These are phyloP conservation scores for Ceratocystis destructans DNA, from an alignment of 2,329 filamentous ascomycete species.

Conservation along the genomic window DNA sequence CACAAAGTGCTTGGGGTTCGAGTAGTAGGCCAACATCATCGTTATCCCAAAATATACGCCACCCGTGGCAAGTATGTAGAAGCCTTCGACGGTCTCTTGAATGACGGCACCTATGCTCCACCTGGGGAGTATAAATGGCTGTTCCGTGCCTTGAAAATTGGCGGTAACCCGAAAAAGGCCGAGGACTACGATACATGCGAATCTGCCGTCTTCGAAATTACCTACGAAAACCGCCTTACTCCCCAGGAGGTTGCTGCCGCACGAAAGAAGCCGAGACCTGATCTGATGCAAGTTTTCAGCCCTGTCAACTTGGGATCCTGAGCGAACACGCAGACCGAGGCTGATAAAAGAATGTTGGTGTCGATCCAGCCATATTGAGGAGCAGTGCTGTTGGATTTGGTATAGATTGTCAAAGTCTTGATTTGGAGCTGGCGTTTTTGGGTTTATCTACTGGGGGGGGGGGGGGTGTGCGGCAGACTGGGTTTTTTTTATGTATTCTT, in stretches of 20 bases:
- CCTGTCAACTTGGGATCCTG: background rate
- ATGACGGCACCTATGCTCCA: constrained; percentile 35
- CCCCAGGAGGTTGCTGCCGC: background rate
- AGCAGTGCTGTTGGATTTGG: background rate
- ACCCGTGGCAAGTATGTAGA: constrained; percentile 22
- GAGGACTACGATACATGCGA: constrained; percentile 36
- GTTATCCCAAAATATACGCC: constrained; percentile 28
- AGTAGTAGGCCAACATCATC: constrained; percentile 32
- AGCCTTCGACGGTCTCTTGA: constrained; percentile 36
- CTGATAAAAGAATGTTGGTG: background rate
- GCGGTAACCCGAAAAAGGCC: constrained; percentile 33
- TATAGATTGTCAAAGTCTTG: too few relatives aligned
- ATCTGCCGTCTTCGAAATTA: constrained; percentile 33
- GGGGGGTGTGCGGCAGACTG: background rate
- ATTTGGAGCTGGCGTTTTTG: background rate
- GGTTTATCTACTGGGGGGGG: background rate
- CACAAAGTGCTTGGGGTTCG: constrained; percentile 29
- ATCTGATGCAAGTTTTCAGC: background rate
- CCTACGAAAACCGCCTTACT: constrained; percentile 25
- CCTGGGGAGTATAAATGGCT: constrained; percentile 37
- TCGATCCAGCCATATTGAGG: background rate
- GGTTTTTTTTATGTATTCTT: background rate
- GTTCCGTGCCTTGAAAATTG: constrained; percentile 37
- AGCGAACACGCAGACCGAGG: background rate
- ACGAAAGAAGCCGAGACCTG: background rate